phyloP scores from a whole-genome alignment of 805 yeast genomes.

The Lipomyces mesembrius region DNA sequence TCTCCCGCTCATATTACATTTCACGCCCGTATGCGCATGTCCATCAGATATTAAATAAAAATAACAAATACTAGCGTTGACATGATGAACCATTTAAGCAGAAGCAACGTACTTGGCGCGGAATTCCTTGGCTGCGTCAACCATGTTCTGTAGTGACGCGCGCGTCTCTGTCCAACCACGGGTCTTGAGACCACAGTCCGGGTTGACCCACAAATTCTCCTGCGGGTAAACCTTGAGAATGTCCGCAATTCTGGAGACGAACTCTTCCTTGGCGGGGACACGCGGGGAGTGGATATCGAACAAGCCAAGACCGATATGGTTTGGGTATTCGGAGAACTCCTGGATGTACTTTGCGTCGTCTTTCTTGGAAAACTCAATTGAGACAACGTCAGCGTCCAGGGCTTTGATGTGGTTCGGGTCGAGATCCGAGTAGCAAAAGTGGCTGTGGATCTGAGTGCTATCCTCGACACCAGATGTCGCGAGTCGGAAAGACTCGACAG shows the following conservation, averaged over 20 bases:
- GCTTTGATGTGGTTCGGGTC: constrained; percentile 99
- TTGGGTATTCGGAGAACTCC: constrained; percentile 98
- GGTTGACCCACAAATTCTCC: constrained; percentile 99
- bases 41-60: not conserved
- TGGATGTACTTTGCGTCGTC: constrained; percentile 97
- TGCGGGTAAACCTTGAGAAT: constrained; percentile 97
- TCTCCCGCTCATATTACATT: not conserved
- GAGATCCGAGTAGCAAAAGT: constrained; percentile 99
- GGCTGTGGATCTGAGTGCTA: constrained; percentile 98
- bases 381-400: constrained; percentile 98
- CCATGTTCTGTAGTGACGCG: constrained; percentile 96
- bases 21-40: not conserved
- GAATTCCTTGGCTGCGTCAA: constrained; percentile 97
- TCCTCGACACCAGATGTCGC: constrained; percentile 97
- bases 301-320: constrained; percentile 99
- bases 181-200: constrained; percentile 99
- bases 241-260: constrained; percentile 88
- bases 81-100: not conserved
- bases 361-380: constrained; percentile 99
- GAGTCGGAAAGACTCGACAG: constrained; percentile 99
- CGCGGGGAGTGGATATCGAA: constrained; percentile 99
- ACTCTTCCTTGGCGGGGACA: constrained; percentile 97
- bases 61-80: not conserved
- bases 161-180: constrained; percentile 99
- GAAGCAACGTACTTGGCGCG: constrained; percentile 57